Base-by-base conservation (phyloP, 345 rosid genomes). In the Eucalyptus microcorys region DNA sequence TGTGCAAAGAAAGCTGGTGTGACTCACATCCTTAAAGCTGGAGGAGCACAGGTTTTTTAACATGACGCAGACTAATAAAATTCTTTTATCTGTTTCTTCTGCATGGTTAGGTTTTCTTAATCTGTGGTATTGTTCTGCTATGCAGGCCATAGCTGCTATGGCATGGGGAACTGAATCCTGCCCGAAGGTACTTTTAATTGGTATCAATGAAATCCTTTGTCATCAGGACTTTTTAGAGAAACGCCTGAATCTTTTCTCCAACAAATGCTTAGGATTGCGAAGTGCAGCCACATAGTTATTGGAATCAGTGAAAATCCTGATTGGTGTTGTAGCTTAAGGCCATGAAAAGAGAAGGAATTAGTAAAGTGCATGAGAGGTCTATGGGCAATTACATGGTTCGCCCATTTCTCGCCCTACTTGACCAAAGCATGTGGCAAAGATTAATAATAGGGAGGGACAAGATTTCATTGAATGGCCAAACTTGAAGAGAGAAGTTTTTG, bases 1-100 rank as follows among this genome's bases (percentile, higher is more conserved):
- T 95, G 99, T 93, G 98, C 99, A 57, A 97, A 97, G 93, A 97
- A 89, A 88, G 98, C 97, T 59, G 97, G 99, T 89, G 99, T 97
- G 52, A 97, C 99, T 87, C 98, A 95, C 92, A 95, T 97, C 66
- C 96, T 97, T 64, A 97, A 96, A 93, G 99, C 98, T 64, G 99
- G 99, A 83, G 98, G 99, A 89, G 98, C 99, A 32, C 99, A 97
- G 98, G 98, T 37, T 97, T 71, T 88, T 90, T 37, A 47, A 50
- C 61, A 27, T 52, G 87, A 26, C 53, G 40, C 2, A 1, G 81
- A 71, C 47, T 37, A 40, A 7, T 76, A 0, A 10, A 40, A 21
- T 76, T 3, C 32, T 16, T 21, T 5, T 15, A 10, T 76, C 27
- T 1, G 27, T 76, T 76, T 76, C 83, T 2, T 76, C 21, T 0